Conservation (phyloP, 2,329 filamentous ascomycete genomes). For the Chaetomium olivaceum region DNA sequence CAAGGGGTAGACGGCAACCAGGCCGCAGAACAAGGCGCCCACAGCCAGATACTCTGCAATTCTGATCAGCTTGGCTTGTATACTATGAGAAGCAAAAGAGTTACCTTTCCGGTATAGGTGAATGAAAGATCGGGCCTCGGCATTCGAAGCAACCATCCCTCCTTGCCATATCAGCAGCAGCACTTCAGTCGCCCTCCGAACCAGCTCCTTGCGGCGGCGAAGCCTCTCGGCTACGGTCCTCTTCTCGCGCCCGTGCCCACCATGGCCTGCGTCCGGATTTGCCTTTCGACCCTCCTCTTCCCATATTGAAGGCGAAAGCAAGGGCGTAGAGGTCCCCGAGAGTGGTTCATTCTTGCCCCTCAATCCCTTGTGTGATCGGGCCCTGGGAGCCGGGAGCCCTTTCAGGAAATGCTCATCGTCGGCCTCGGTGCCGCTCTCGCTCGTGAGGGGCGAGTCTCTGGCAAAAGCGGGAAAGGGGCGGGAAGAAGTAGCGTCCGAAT, state of each 20-base stretch:
- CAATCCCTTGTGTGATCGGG: constrained; percentile 74
- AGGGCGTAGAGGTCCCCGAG: constrained; percentile 58
- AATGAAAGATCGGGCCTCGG: constrained; percentile 48
- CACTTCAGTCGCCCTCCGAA: constrained; percentile 55
- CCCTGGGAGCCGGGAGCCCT: constrained; percentile 77
- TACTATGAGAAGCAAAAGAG: constrained; percentile 5
- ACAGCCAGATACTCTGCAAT: constrained; percentile 46
- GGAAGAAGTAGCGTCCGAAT: constrained; percentile 24
- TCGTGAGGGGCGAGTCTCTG: constrained; percentile 62
- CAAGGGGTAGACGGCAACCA: constrained; percentile 60
- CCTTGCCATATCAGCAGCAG: constrained; percentile 53
- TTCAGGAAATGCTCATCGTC: constrained; percentile 91
- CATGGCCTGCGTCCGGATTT: constrained; percentile 30
- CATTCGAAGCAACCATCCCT: constrained; percentile 50
- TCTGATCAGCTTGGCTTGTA: constrained; percentile 29
- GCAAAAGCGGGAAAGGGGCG: constrained; percentile 40
- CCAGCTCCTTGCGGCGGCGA: constrained; percentile 52
- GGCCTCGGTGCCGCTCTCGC: constrained; percentile 91
- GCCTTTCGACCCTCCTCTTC: constrained; percentile 44
- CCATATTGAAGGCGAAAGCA: constrained; percentile 50
- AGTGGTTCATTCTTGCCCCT: constrained; percentile 58
- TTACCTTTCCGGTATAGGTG: constrained; percentile 53
- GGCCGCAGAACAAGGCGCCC: constrained; percentile 39
- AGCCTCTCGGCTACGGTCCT: constrained; percentile 38
- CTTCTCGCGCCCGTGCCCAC: constrained; percentile 32